phyloP scores from a whole-genome alignment of 2,329 filamentous ascomycete genomes.

The Claviceps spartinae region DNA sequence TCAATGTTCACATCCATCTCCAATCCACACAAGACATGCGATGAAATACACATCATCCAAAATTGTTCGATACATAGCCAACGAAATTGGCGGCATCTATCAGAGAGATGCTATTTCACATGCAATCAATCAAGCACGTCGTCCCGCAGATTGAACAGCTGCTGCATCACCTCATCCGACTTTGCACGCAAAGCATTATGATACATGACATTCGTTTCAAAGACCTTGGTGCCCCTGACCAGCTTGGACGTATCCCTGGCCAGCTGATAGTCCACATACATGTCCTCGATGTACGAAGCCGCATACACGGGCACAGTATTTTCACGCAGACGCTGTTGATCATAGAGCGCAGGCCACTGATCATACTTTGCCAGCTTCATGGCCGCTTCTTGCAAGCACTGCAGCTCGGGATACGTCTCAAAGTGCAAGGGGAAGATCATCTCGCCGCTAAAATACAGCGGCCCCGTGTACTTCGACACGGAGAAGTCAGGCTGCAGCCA shows the following conservation, averaged over 20 bases:
- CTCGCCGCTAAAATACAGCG: slow-evolving; percentile 75
- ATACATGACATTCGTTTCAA: slow-evolving; percentile 75
- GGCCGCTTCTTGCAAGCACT: slow-evolving; percentile 53
- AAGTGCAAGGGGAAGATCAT: slow-evolving; percentile 87
- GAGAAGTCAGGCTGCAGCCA: slow-evolving; percentile 32
- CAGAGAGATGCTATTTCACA: not conserved
- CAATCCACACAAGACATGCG: no score
- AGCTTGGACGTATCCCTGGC: slow-evolving; percentile 59
- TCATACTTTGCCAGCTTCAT: slow-evolving; percentile 53
- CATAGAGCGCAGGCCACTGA: slow-evolving; percentile 67
- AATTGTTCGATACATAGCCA: no score
- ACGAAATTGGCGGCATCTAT: no score
- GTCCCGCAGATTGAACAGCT: slow-evolving; percentile 66
- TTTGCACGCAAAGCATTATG: slow-evolving; percentile 68
- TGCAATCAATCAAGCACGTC: slow-evolving; percentile 39
- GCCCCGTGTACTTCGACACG: slow-evolving; percentile 19
- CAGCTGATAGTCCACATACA: slow-evolving; percentile 76
- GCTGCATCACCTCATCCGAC: slow-evolving; percentile 61
- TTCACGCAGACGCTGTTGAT: slow-evolving; percentile 54
- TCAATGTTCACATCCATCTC: not conserved
- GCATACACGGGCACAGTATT: slow-evolving; percentile 82
- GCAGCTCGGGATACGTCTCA: slow-evolving; percentile 63
- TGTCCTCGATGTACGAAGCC: slow-evolving; percentile 71
- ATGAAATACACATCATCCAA: no score
- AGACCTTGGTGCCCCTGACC: slow-evolving; percentile 67